phyloP scores from a whole-genome alignment of 148 eudicot genomes.

The Fallopia convolvulus region DNA sequence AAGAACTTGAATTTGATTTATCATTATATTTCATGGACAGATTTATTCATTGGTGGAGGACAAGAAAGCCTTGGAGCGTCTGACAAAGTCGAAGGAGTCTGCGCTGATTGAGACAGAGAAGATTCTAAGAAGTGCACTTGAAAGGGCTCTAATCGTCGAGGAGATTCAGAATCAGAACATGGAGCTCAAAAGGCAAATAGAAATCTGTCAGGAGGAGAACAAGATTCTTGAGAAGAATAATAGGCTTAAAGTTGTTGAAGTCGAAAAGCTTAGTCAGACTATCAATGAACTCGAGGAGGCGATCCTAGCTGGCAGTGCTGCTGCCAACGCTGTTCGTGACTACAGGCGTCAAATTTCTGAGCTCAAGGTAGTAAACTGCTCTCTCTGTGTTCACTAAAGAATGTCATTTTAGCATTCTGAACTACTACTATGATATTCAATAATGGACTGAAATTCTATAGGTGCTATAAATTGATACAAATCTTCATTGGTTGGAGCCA shows the following conservation, averaged over 20 bases:
- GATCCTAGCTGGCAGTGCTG: constrained; percentile 70
- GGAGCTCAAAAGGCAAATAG: constrained; percentile 73
- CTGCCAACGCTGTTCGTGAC: constrained; percentile 79
- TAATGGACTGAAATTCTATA: too few relatives aligned
- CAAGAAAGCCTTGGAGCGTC: constrained; percentile 71
- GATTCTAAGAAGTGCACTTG: constrained; percentile 83
- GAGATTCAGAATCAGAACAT: constrained; percentile 87
- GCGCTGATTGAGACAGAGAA: constrained; percentile 87
- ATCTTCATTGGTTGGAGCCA: not conserved
- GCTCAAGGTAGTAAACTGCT: constrained; percentile 38
- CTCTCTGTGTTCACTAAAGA: too few relatives aligned
- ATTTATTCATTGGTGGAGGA: constrained; percentile 59
- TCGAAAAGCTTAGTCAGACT: constrained; percentile 73
- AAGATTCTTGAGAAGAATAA: constrained; percentile 73
- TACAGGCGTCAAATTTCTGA: constrained; percentile 59
- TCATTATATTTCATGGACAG: constrained; percentile 19
- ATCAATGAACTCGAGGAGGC: constrained; percentile 86
- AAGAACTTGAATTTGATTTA: not conserved
- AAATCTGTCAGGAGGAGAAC: constrained; percentile 86
- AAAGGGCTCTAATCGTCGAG: constrained; percentile 80
- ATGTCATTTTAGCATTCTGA: too few relatives aligned
- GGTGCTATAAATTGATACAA: too few relatives aligned
- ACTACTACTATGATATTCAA: too few relatives aligned
- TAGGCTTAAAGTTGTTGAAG: constrained; percentile 78
- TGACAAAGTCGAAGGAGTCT: constrained; percentile 74